Evolutionary conservation across 805 yeast species (phyloP).

Genomic region (Torulaspora microellipsoides): DNA sequence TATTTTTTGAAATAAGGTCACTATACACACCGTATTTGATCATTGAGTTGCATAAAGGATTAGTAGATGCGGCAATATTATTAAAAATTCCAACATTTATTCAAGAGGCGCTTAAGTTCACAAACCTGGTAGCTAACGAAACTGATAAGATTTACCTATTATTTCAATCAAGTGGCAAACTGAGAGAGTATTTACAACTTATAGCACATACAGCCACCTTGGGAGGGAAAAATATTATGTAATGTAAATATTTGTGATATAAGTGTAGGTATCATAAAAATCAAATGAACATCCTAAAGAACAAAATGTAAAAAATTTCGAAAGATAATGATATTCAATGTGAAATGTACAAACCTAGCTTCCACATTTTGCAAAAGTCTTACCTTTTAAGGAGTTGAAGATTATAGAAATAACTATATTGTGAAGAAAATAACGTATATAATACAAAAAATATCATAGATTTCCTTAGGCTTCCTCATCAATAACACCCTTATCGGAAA

Average conservation of each 20-base stretch:
- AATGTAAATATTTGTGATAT: not conserved
- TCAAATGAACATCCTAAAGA: too few species aligned
- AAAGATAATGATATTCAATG: too few species aligned
- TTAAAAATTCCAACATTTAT: conserved; percentile 42
- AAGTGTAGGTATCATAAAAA: too few species aligned
- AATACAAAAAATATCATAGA: conserved; percentile 7
- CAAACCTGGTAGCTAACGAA: conserved; percentile 66
- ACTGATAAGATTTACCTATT: conserved; percentile 54
- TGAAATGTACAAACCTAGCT: too few species aligned
- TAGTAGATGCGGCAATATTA: conserved; percentile 40
- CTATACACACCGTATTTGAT: conserved; percentile 70
- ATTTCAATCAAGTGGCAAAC: conserved; percentile 52
- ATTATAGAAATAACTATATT: not conserved
- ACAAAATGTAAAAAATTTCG: too few species aligned
- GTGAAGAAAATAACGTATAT: conserved; percentile 4
- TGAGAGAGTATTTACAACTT: conserved; percentile 48
- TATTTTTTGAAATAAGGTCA: conserved; percentile 53
- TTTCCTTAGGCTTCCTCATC: conserved; percentile 51
- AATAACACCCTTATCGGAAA: conserved; percentile 89
- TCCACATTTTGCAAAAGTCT: too few species aligned
- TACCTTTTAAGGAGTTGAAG: not conserved
- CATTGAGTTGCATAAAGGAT: conserved; percentile 58
- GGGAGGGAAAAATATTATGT: conserved; percentile 18
- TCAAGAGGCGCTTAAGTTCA: conserved; percentile 52
- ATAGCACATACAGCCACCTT: conserved; percentile 54